Base-by-base conservation (phyloP, 331 rosid species). In the Malus hybrid region DNA sequence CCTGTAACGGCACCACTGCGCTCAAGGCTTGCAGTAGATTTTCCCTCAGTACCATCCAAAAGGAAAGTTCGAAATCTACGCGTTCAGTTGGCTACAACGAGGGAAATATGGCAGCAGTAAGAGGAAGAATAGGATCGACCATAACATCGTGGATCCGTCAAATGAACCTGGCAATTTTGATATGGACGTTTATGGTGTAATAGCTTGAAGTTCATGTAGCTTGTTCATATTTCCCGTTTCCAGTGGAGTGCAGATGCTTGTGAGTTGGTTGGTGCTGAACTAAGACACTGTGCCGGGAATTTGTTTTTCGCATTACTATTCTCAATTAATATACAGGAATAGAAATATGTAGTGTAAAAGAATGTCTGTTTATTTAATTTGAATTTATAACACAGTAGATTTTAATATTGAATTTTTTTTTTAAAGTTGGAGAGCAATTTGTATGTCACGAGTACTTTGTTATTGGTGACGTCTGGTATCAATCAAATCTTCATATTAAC, bases 1-100 rank as follows among this genome's bases (percentile, higher is more conserved):
- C 96, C 57, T 94, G 89, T 75, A 81, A 90, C 66, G 99, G 92
- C 36, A 34, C 73, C 33, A 14, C 72, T 24, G 16, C 12, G 16
- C 86, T 88, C 67, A 44, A 62, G 72, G 77, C 75, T 69, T 94
- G 99, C 82, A 70, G 77, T 56, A 42, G 83, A 80, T 62, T 78
- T 60, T 87, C 77, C 55, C 69, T 85, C 9, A 71, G 69, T 24
- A 36, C 81, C 48, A 72, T 83, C 56, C 59, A 27, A 44, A 67
- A 27, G 36, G 62, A 77, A 71, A 65, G 36, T 42, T 80, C 72
- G 10, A 79, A 77, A 66, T 54, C 63, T 10, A 65, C 31, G 65
- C 70, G 57, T 73, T 46, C 77, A 10, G 91, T 84, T 67, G 76
- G 80, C 75, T 33, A 69, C 46, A 4, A 42, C 61, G 27, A 84